Conservation (phyloP, 768 basidiomycete genomes). For the Collybia nuda region DNA sequence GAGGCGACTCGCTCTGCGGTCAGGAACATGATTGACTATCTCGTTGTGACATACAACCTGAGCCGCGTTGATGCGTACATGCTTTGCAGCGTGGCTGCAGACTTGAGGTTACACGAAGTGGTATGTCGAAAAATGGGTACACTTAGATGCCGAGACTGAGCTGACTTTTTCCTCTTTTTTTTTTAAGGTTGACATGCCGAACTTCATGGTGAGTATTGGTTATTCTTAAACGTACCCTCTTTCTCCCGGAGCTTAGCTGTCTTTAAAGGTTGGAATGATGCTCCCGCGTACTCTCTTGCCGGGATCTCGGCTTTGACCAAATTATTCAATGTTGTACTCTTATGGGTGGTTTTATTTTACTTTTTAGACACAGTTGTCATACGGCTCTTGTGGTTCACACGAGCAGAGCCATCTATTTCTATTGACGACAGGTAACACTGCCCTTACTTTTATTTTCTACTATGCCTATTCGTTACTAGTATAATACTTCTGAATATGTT, state of each 20-base stretch:
- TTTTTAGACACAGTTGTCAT: no score
- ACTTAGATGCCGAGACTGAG: neutral
- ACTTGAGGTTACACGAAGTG: slow-evolving; percentile 63
- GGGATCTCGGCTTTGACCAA: no score
- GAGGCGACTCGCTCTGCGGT: slow-evolving; percentile 57
- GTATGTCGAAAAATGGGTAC: slow-evolving; percentile 22
- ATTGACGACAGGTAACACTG: no score
- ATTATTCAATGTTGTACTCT: no score
- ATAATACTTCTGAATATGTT: no score
- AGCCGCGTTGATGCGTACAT: slow-evolving; percentile 54
- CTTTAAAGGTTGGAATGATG: slow-evolving; percentile 54
- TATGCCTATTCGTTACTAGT: no score
- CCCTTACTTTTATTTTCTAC: no score
- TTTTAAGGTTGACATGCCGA: slow-evolving; percentile 62
- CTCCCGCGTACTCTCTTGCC: slow-evolving; percentile 41
- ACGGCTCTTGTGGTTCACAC: no score
- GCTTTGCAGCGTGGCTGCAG: slow-evolving; percentile 59
- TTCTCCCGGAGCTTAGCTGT: neutral
- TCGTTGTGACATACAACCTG: slow-evolving; percentile 42
- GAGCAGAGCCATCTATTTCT: no score
- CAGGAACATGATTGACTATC: slow-evolving; percentile 55
- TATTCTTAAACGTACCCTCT: neutral
- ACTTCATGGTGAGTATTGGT: slow-evolving; percentile 49
- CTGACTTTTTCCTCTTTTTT: neutral
- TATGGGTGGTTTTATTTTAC: no score